Evolutionary conservation across 805 yeast species (phyloP).

Genomic region (Saccharomyces eubayanus): DNA sequence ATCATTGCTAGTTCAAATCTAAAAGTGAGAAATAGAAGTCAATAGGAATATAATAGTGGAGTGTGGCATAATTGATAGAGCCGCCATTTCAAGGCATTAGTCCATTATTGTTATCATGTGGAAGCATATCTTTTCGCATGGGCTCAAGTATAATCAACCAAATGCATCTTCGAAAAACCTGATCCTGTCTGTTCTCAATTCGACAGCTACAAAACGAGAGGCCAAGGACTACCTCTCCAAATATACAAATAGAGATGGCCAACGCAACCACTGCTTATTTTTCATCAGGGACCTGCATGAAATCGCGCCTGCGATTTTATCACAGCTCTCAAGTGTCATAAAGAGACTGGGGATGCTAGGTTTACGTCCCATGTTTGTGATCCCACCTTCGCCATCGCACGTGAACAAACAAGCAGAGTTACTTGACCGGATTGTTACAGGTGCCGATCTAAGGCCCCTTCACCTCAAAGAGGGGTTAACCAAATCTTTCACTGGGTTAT

Average conservation of each 20-base stretch:
- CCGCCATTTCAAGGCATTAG: background rate
- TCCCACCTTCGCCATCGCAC: slow-evolving; percentile 33
- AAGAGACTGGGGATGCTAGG: slow-evolving; percentile 39
- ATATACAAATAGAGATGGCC: slow-evolving; percentile 36
- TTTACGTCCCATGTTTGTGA: slow-evolving; percentile 59
- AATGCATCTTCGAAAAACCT: slow-evolving; percentile 43
- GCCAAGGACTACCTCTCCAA: slow-evolving; percentile 72
- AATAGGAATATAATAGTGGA: background rate
- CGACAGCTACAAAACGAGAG: slow-evolving; percentile 91
- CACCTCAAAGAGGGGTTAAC: slow-evolving; percentile 21
- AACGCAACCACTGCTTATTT: slow-evolving; percentile 23
- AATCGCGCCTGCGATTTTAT: slow-evolving; percentile 3
- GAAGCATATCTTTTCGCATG: slow-evolving; percentile 10
- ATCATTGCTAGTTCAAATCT: background rate
- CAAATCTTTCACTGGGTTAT: slow-evolving; percentile 10
- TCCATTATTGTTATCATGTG: slow-evolving; percentile 9
- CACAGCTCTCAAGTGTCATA: slow-evolving; percentile 19
- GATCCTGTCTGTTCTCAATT: slow-evolving; percentile 73
- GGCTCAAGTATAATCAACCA: slow-evolving; percentile 16
- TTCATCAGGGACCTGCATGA: slow-evolving; percentile 19
- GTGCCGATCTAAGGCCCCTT: slow-evolving; percentile 19
- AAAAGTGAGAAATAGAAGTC: background rate
- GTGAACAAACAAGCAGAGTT: slow-evolving; percentile 16
- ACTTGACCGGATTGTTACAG: slow-evolving; percentile 19
- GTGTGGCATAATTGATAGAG: background rate